Evolutionary conservation across 495 filamentous ascomycete species (phyloP), one percentile per base, ranked within the genome.

Genomic region (Tuber umbilicatum): DNA sequence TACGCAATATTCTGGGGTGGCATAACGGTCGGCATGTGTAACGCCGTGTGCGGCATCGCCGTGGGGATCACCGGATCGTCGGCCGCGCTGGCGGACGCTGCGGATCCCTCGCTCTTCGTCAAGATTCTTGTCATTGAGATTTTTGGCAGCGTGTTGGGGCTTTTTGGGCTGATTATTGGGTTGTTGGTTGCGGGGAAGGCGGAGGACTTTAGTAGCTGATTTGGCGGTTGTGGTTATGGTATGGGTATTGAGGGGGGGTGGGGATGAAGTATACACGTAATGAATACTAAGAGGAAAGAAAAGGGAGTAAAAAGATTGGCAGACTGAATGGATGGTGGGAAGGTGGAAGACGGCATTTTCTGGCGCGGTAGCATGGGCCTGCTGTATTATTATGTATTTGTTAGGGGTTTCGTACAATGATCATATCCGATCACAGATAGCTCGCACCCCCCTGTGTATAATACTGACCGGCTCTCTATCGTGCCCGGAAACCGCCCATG

Each of bases 71-170:
- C 97, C 81, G 96, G 96, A 67, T 97, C 93, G 85, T 93, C 94
- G 83, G 96, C 96, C 77, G 96, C 96, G 45, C 85, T 98, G 75
- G 96, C 96, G 7, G 96, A 98, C 88, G 96, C 96, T 75, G 93
- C 94, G 2, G 96, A 99, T 82, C 89, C 93, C 69, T 92, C 87
- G 76, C 85, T 99, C 92, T 99, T 99, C 85, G 94, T 99, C 84
- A 97, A 97, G 86, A 97, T 98, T 80, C 90, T 99, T 60, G 94
- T 99, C 78, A 94, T 99, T 80, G 96, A 99, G 85, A 99, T 99
- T 83, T 99, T 99, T 87, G 97, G 95, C 82, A 98, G 95, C 10
- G 93, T 99, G 31, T 86, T 99, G 23, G 96, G 96, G 73, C 88
- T 99, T n/a, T 99, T 99, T 82, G 96, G 96, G 72, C 86, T 99